These are phyloP conservation scores for Schoenoplectus tabernaemontani DNA, from an alignment of 202 grass and related monocot species.

Conservation along the genomic window DNA sequence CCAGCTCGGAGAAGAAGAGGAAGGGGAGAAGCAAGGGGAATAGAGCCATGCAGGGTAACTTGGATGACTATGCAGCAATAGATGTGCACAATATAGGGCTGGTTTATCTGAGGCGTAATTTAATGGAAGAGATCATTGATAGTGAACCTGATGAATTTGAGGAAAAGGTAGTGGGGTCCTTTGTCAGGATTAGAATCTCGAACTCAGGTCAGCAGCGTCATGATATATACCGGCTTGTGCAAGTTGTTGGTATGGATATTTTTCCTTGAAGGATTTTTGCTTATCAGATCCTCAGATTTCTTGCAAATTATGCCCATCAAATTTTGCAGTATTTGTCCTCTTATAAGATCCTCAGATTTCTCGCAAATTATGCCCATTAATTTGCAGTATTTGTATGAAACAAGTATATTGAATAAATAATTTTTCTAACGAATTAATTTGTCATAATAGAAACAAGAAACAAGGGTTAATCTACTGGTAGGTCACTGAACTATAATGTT, in stretches of 20 bases:
- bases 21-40: constrained; percentile 62
- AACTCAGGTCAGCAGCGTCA: constrained; percentile 62
- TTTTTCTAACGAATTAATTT: too few relatives aligned
- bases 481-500: too few relatives aligned
- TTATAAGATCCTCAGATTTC: background rate
- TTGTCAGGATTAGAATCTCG: constrained; percentile 97
- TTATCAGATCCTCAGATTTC: background rate
- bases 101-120: constrained; percentile 75
- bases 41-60: constrained; percentile 46
- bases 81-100: constrained; percentile 94
- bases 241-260: constrained; percentile 83
- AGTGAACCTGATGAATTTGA: constrained; percentile 52
- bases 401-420: too few relatives aligned
- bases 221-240: constrained; percentile 92
- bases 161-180: constrained; percentile 81
- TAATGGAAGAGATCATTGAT: constrained; percentile 86
- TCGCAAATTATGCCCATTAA: background rate
- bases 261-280: background rate
- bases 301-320: background rate
- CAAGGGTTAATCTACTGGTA: too few relatives aligned
- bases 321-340: too few relatives aligned
- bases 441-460: too few relatives aligned
- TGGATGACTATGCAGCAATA: constrained; percentile 89
- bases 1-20: constrained; percentile 61
- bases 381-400: too few relatives aligned